A percentile compares a stretch with the other conserved stretches of the same genome.
phyloP scores from a whole-genome alignment of 345 rosid genomes.

The Dipteronia dyeriana region DNA sequence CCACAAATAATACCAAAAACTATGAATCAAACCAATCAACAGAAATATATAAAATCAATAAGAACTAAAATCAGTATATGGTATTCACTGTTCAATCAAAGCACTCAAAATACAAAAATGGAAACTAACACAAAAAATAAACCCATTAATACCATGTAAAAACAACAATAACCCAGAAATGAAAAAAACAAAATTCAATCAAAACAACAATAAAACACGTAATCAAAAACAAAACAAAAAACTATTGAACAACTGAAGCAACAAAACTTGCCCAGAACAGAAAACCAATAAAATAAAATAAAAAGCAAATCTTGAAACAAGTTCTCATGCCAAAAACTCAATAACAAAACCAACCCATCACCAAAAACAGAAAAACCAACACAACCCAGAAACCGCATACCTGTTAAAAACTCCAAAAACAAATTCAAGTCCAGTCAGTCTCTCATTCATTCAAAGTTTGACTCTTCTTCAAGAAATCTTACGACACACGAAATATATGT shows the following conservation, averaged over 20 bases:
- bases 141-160: background rate
- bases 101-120: background rate
- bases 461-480: constrained; percentile 10
- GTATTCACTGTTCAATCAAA: background rate
- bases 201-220: background rate
- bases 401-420: constrained; percentile 22
- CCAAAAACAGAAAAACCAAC: constrained; percentile 18
- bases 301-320: background rate
- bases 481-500: constrained; percentile 8
- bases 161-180: background rate
- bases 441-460: constrained; percentile 10
- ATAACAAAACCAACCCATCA: constrained; percentile 20
- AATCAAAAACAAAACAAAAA: background rate
- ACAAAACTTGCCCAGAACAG: too few relatives aligned
- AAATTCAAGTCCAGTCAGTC: constrained; percentile 18
- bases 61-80: constrained; percentile 17
- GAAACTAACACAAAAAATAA: background rate
- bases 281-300: background rate
- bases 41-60: constrained; percentile 10
- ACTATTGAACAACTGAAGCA: background rate
- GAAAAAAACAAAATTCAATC: constrained; percentile 3
- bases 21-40: constrained; percentile 14
- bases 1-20: background rate
- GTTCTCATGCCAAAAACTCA: background rate
- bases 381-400: constrained; percentile 30